Base-by-base conservation (phyloP, 352 stramenopile species). In the Paralagenidium karlingii region DNA sequence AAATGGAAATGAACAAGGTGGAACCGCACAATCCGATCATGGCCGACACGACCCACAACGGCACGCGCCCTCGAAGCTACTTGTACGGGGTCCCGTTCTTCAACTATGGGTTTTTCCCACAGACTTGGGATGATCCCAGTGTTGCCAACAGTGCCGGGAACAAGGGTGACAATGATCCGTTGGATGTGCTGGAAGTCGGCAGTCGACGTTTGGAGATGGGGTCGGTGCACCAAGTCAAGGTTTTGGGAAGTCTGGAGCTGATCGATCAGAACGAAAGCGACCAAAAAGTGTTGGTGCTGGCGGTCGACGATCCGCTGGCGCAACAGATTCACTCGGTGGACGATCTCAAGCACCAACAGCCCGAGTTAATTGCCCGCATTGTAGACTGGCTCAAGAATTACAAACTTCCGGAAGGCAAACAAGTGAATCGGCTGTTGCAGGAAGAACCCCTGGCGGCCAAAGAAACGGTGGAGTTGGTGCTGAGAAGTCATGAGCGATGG, bases 141-240 rank as follows among this genome's bases (percentile, higher is more conserved):
- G 51, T 92, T 31, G 81, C 89, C 56, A 66, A 88, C 47, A 46
- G 55, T 12, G 59, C 73, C 12, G 84, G 89, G n/a, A 83, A 96
- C 50, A 86, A 87, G 26, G 96, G 96, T 27, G 96, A 99, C 62
- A 98, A 99, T 49, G 96, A 99, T 59, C 96, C 96, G 16, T 63
- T 99, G 28, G 96, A 99, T 60, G 94, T 98, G n/a, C 97, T 99
- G 49, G 96, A 99, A 55, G 70, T 99, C 32, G 95, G 96, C 32
- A 61, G 58, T 12, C 61, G 64, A 34, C 82, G 88, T 45, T 54
- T 99, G 16, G 38, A 69, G 5, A 98, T 98, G 77, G 96, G 96
- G 21, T 95, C 82, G 13, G 80, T 98, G 24, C 94, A 93, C 31
- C 77, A 78, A n/a, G 96, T 98, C 32, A 97, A 97, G 54, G 85